A percentile compares a stretch with the other conserved stretches of the same genome.
Evolutionary conservation across 352 stramenopile genomes (phyloP).

Genomic region (Phytophthora aleatoria): DNA sequence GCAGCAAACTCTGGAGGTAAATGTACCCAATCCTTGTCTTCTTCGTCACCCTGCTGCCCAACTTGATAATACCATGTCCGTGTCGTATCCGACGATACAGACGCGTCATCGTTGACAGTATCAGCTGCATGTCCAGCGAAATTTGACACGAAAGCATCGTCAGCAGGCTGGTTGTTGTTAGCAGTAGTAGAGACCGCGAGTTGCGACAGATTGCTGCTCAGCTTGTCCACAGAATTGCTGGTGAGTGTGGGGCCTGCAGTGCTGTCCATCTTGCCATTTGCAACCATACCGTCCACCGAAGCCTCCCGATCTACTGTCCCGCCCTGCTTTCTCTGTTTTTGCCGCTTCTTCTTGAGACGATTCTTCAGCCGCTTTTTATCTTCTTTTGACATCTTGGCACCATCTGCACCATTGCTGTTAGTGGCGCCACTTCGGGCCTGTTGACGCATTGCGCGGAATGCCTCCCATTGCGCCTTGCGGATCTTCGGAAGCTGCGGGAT

Average conservation of each 20-base stretch:
- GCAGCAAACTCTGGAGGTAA: slow-evolving; percentile 72
- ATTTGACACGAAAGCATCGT: slow-evolving; percentile 33
- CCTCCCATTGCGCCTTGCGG: slow-evolving; percentile 60
- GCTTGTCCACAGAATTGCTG: slow-evolving; percentile 15
- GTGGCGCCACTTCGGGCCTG: slow-evolving; percentile 29
- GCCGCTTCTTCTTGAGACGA: slow-evolving; percentile 93
- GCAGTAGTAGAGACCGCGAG: slow-evolving; percentile 18
- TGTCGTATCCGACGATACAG: slow-evolving; percentile 1
- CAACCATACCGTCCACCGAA: slow-evolving; percentile 8
- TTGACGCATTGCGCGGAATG: slow-evolving; percentile 50
- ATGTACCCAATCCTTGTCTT: slow-evolving; percentile 72
- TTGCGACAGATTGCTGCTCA: slow-evolving; percentile 28
- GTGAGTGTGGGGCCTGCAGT: slow-evolving; percentile 25
- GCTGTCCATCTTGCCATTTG: slow-evolving; percentile 30
- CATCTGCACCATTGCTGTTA: slow-evolving; percentile 2
- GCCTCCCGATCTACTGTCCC: slow-evolving; percentile 10
- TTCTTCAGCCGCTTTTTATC: slow-evolving; percentile 96
- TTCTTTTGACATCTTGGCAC: slow-evolving; percentile 63
- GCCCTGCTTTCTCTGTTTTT: slow-evolving; percentile 86
- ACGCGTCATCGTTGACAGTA: not conserved
- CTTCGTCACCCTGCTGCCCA: slow-evolving; percentile 28
- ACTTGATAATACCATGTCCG: slow-evolving; percentile 33
- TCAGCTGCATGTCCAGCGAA: slow-evolving; percentile 23
- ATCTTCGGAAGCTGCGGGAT: slow-evolving; percentile 77
- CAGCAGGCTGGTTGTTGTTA: slow-evolving; percentile 5